Base-by-base conservation (phyloP, 2,329 filamentous ascomycete genomes). In the Emmonsia crescens region DNA sequence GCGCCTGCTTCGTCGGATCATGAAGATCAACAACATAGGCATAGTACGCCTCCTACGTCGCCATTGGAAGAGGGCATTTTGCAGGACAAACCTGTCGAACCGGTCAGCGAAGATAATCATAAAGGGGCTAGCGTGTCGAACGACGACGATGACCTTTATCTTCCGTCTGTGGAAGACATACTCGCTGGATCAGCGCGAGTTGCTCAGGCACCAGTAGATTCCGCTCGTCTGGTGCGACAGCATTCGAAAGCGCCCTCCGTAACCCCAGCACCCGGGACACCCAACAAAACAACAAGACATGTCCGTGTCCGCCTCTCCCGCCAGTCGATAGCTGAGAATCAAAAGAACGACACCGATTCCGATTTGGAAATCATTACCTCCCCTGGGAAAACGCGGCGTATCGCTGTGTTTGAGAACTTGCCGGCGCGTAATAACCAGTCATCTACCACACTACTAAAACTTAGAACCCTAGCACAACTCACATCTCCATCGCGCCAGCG, bases 391-490 rank as follows among this genome's bases (percentile, higher is more conserved):
- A 72, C 70, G 61, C 73, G 75, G 29, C 74, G 75, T n/a, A 74
- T 78, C 49, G 76, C 79, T n/a, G 82, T 90, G 2, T 92, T 95
- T 66, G 85, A 91, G 68, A 86, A 83, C 19, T 73, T 88, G 2
- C 88, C 87, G 0, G 77, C 78, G 57, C 85, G 82, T 69, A 85
- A 84, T 69, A 75, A 80, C n/a, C 80, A 85, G 59, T 40, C 56
- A 12, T 78, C 83, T 1, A 79, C 80, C 31, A 85, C 88, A 0
- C 77, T 93, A 63, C 80, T 86, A 31, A 83, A 82, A 19, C 78
- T 94, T n/a, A 87, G 87, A 62, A 83, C 85, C 61, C 82, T 96
- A 16, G 90, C 91, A 2, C 85, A 91, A 64, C 74, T 94, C 27
- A 82, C 57, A 1, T 57, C 81, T 77, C 52, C 86, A 80, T 69